Percentiles rank a stretch among this genome's conserved stretches.
Conservation (phyloP, 2,329 filamentous ascomycete genomes). For the Pezicula neosporulosa region DNA sequence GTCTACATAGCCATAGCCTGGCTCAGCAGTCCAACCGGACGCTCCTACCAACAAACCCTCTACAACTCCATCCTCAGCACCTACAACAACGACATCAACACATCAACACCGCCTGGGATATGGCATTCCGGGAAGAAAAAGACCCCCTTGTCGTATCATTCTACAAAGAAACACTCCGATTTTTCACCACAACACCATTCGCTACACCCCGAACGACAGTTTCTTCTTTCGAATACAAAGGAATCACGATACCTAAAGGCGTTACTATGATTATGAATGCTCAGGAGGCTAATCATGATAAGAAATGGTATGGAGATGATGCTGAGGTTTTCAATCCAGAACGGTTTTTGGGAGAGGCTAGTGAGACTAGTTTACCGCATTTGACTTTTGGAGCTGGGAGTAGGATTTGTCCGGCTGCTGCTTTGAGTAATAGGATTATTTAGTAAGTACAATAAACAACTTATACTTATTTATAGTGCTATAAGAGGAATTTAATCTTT, state of each 20-base stretch:
- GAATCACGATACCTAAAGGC: slow-evolving; percentile 16
- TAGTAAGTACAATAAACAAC: too few species aligned
- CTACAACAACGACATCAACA: slow-evolving; percentile 16
- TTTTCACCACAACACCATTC: slow-evolving; percentile 17
- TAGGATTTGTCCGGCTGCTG: slow-evolving; percentile 19
- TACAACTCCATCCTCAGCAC: slow-evolving; percentile 15
- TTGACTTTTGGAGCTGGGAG: slow-evolving; percentile 19
- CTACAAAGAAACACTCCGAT: slow-evolving; percentile 21
- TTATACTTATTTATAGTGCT: too few species aligned
- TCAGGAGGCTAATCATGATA: slow-evolving; percentile 21
- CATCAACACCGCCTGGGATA: slow-evolving; percentile 18
- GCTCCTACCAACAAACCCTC: slow-evolving; percentile 10
- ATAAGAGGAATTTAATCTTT: too few species aligned
- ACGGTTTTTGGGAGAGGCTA: slow-evolving; percentile 14
- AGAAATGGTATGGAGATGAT: slow-evolving; percentile 16
- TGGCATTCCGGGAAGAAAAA: slow-evolving; percentile 22
- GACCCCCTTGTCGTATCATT: slow-evolving; percentile 17
- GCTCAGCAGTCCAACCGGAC: slow-evolving; percentile 16
- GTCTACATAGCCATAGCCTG: slow-evolving; percentile 18
- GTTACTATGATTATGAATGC: slow-evolving; percentile 24
- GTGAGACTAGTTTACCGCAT: slow-evolving; percentile 15
- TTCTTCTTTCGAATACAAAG: slow-evolving; percentile 13
- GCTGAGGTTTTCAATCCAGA: slow-evolving; percentile 17
- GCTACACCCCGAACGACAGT: slow-evolving; percentile 15
- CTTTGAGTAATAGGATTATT: slow-evolving; percentile 21